Base-by-base conservation (phyloP, 192 early-diverging fungal species). In the Coemansia sp. region DNA sequence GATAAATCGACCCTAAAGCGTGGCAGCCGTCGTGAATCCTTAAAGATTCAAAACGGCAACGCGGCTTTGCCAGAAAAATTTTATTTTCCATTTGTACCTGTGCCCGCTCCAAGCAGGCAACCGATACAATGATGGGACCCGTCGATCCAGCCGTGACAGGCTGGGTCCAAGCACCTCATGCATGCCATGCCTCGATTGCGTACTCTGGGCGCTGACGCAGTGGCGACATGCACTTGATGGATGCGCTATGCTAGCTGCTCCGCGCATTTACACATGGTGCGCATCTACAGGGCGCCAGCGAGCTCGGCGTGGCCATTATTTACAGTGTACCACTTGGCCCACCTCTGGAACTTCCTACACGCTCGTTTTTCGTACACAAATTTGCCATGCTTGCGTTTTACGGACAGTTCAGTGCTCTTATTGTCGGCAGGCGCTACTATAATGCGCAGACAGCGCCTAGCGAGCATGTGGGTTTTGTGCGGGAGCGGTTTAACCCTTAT, bases 21-120 rank as follows among this genome's bases (percentile, higher is more conserved):
- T 72, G 62, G 62, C 69, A 72, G 58, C 62, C 69, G 62, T 72
- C 69, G 69, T 72, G 21, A 22, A 56, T 53, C 38, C 50, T 65
- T 65, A 45, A 45, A 56, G 22, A 27, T 9, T n/a, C 11, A n/a
- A 33, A 22, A 8, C 22, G 1, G 9, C 13, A 14, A 17, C 45
- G 45, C 45, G 45, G 54, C 54, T 31, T 36, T 53, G 34, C 41
- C 54, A 39, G 41, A 34, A 22, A 36, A 11, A 19, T 21, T 8
- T 23, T 9, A 11, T 8, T 35, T 33, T n/a, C 13, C 3, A 42
- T 56, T 56, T 56, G 41, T 56, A 56, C 30, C 41, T 10, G 30
- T 4, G 8, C 26, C 26, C 3, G 8, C 29, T 32, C 22, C 11
- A 17, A 4, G 18, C 26, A 1, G 17, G 26, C 9, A 17, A 2